Base-by-base conservation (phyloP, 192 early-diverging fungal genomes). In the Cetraspora pellucida region DNA sequence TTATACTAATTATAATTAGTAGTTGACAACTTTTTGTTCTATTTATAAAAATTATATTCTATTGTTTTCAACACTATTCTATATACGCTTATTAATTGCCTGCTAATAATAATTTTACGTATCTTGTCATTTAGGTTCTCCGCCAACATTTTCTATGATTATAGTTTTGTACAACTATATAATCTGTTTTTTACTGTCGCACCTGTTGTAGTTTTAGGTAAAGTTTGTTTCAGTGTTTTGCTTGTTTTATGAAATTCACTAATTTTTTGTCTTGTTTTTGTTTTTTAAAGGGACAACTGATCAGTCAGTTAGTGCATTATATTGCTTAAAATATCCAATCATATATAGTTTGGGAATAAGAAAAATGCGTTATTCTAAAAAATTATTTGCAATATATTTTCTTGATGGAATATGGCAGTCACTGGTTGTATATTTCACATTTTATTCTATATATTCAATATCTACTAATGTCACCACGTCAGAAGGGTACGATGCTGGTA, bases 381-480 rank as follows among this genome's bases (percentile, higher is more conserved):
- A 84, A 74, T 88, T 94, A 54, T 99, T 97, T 78, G 94, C 91
- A 85, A 52, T 90, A 64, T 98, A 95, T 79, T 90, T 96, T 77
- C 37, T 92, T 16, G 95, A 99, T 78, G 97, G 92, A 30, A 81
- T 98, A 27, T 99, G 93, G 88, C 96, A 98, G 85, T 97, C 95
- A 6, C 77, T 95, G 13, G 88, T 97, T 14, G 93, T 93, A 60
- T 99, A 89, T 80, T 95, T 93, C 80, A 87, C 88, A 43, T 91
- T 91, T 77, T 87, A 90, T 58, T 78, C 90, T 44, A 87, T 91
- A 52, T 87, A 85, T 37, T 88, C 89, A 72, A 55, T 74, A 23
- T 80, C 87, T 1, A 31, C 28, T 25, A 78, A 80, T 30, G 17
- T 84, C 13, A 25, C 79, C 27, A n/a, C 64, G 37, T 11, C 5